Base-by-base conservation (phyloP, 1,284 basidiomycete genomes). In the Malassezia arunalokei region DNA sequence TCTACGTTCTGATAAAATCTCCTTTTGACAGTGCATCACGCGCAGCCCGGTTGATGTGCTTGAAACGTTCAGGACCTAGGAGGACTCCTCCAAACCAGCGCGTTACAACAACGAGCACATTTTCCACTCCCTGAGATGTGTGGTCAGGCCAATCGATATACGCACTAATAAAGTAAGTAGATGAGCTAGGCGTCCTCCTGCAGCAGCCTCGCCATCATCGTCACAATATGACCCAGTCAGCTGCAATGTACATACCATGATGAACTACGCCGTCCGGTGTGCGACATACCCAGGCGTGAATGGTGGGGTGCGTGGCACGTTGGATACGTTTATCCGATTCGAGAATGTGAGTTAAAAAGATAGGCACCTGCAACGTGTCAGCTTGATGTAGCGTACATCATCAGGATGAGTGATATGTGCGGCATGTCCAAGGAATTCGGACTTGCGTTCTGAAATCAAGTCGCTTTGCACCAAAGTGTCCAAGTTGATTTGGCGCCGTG, bases 201-300 rank as follows among this genome's bases (percentile, higher is more conserved):
- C 73, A 0, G 73, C 72, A 0, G 68, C 63, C 47, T 75, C 73
- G 35, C 73, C 73, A 46, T 71, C 63, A 37, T 73, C 71, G 48
- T 71, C 66, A 49, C 64, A 64, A 46, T 71, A 70, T 59, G 15
- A 4, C n/a, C 46, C 30, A 27, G 14, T 29, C 30, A 35, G 11
- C 33, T 35, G 5, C 3, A 3, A 3, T 15, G 33, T 35, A 51
- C 49, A 32, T 56, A 50, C 62, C 64, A 31, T 68, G 62, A 56
- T 73, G 69, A 3, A 68, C 30, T 3, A 69, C 54, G 7, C 62
- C 64, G 17, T 63, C 60, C 0, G 47, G 12, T 7, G 56, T 56
- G n/a, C 44, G 51, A 46, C 68, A 73, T 8, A 68, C 64, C 65
- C 72, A 75, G 0, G 73, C 73, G 35, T 70, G 58, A 49, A 74